Base-by-base conservation (phyloP, 2,329 filamentous ascomycete genomes). In the Fusarium verticillioides region DNA sequence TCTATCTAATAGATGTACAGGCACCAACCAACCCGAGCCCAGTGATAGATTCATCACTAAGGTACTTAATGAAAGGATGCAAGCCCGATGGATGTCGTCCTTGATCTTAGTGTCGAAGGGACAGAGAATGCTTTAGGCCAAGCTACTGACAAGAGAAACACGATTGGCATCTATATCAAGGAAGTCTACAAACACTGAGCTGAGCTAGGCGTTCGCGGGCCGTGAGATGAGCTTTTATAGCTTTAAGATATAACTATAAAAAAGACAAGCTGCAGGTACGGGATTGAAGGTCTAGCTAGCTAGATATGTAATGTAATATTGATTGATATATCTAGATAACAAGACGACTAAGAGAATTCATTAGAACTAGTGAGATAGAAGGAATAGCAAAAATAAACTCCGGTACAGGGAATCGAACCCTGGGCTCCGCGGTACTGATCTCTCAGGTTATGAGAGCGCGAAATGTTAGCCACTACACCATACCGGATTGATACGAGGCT, bases 381-480 rank as follows among this genome's bases (percentile, higher is more conserved):
- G 19, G 26, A 47, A 30, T 15, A n/a, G 26, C 19, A 47, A 47
- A 47, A 39, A 39, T 5, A 0, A 39, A 39, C 53, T 57, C 53
- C 53, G 53, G 53, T 57, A 57, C 53, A 57, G 53, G 53, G 53
- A 57, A 57, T 57, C 53, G 53, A 57, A 57, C 53, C 53, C 53
- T 57, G 53, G 53, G 53, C 53, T 57, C 53, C 53, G 53, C 53
- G 53, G 53, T 21, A 57, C 39, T 21, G 7, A 26, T 57, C 53
- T 5, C 75, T 76, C 69, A 77, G 18, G 57, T 75, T 64, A 66
- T 79, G 77, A 79, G 66, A 79, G 78, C 78, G 78, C 74, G 76
- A 79, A 79, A 79, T 79, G 78, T 79, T 79, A 77, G 78, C 78
- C 77, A 79, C 77, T 79, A 79, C 78, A 79, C 77, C 78, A 79